Conservation (phyloP, 2,329 filamentous ascomycete genomes). For the Piedraia hortae region DNA sequence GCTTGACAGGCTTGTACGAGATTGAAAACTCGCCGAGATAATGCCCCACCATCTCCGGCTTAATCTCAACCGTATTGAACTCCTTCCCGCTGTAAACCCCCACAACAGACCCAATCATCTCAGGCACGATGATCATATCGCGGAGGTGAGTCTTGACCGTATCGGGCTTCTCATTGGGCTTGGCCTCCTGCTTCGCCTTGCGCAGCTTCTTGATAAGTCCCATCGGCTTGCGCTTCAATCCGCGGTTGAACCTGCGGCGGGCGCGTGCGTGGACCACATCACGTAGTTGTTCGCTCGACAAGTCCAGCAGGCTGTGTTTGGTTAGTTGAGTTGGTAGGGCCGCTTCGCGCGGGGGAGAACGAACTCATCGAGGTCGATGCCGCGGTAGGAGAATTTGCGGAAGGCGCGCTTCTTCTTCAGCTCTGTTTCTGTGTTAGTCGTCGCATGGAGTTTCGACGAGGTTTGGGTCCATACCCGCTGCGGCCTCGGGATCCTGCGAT, state of each 20-base stretch:
- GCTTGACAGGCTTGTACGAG: slow-evolving; percentile 99
- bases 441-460: slow-evolving; percentile 3
- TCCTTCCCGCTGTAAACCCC: slow-evolving; percentile 99
- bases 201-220: slow-evolving; percentile 99
- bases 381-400: slow-evolving; percentile 99
- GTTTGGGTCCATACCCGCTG: slow-evolving; percentile 37
- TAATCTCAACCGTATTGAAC: slow-evolving; percentile 99
- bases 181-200: slow-evolving; percentile 96
- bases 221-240: slow-evolving; percentile 99
- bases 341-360: slow-evolving; percentile 14
- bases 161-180: slow-evolving; percentile 99
- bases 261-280: slow-evolving; percentile 98
- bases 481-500: slow-evolving; percentile 75
- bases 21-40: slow-evolving; percentile 99
- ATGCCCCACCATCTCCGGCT: slow-evolving; percentile 99
- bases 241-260: slow-evolving; percentile 96
- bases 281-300: slow-evolving; percentile 92
- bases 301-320: slow-evolving; percentile 64
- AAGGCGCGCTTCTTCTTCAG: slow-evolving; percentile 99
- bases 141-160: slow-evolving; percentile 98
- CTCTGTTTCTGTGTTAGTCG: slow-evolving; percentile 31
- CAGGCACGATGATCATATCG: slow-evolving; percentile 98
- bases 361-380: slow-evolving; percentile 98
- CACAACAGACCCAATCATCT: slow-evolving; percentile 98
- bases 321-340: slow-evolving; percentile 2